A percentile compares a stretch with the other conserved stretches of the same genome.
These are phyloP conservation scores for Gamarada debralockiae DNA, from an alignment of 495 filamentous ascomycete species.

Conservation along the genomic window DNA sequence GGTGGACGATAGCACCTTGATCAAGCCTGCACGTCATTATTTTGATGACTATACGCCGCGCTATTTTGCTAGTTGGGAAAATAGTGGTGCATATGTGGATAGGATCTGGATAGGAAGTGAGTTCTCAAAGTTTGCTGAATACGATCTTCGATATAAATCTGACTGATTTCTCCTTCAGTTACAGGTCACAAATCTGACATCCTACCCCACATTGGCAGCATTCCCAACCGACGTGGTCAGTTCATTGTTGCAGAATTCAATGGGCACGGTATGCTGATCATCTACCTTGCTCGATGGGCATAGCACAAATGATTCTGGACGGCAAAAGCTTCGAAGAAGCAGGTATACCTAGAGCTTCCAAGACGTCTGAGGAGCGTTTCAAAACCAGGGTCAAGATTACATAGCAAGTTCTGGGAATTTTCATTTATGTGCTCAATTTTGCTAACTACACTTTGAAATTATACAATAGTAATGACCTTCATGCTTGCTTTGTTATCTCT, in stretches of 20 bases:
- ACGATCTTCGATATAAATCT: not conserved
- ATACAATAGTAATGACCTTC: too few relatives aligned
- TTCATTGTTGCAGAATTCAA: conserved; percentile 25
- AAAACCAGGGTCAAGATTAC: too few relatives aligned
- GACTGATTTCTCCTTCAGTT: conserved; percentile 15
- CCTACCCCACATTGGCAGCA: conserved; percentile 40
- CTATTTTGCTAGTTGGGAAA: conserved; percentile 40
- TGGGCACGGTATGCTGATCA: conserved; percentile 27
- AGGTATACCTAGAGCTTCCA: conserved; percentile 12
- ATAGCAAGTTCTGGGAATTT: too few relatives aligned
- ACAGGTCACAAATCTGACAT: conserved; percentile 43
- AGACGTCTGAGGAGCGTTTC: conserved; percentile 8
- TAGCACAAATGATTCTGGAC: conserved; percentile 22
- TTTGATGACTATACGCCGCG: conserved; percentile 48
- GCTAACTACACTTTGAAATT: too few relatives aligned
- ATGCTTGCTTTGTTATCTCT: too few relatives aligned
- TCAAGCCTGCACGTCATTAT: conserved; percentile 34
- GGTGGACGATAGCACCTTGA: conserved; percentile 38
- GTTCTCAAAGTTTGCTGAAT: conserved; percentile 1
- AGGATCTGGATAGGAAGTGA: conserved; percentile 46
- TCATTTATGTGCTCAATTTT: too few relatives aligned
- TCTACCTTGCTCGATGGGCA: conserved; percentile 18
- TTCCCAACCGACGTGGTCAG: conserved; percentile 19
- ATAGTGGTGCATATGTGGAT: conserved; percentile 36
- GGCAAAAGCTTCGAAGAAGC: conserved; percentile 17